These are phyloP conservation scores for Trichoderma koningii DNA, from an alignment of 2,329 filamentous ascomycete genomes.

Conservation along the genomic window DNA sequence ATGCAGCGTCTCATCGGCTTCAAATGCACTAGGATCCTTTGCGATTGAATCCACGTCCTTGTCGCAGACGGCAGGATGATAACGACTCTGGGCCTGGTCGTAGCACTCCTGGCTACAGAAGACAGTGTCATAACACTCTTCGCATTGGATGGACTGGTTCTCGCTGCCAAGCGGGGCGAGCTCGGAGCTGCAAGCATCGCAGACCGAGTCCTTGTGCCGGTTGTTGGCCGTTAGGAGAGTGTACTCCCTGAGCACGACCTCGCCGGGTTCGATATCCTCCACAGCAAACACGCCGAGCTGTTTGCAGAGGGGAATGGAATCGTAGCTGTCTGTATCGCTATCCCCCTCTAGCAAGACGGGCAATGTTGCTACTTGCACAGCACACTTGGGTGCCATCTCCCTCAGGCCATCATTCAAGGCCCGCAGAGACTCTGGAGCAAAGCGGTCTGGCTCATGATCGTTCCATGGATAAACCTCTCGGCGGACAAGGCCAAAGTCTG, in stretches of 20 bases:
- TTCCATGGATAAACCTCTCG: conserved; percentile 73
- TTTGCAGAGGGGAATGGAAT: conserved; percentile 60
- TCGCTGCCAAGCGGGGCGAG: conserved; percentile 62
- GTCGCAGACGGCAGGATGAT: conserved; percentile 67
- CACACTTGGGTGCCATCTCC: conserved; percentile 75
- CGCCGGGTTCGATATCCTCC: conserved; percentile 74
- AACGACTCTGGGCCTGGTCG: conserved; percentile 58
- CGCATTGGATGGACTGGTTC: conserved; percentile 54
- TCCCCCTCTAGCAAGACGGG: conserved; percentile 67
- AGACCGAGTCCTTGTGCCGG: conserved; percentile 80
- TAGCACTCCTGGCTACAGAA: conserved; percentile 65
- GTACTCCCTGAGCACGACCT: conserved; percentile 76
- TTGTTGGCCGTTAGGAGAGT: conserved; percentile 89
- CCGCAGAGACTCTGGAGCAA: conserved; percentile 66
- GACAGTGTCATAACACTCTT: conserved; percentile 65
- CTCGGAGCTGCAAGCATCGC: conserved; percentile 81
- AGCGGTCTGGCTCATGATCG: conserved; percentile 67
- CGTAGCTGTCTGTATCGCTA: conserved; percentile 51
- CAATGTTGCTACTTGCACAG: conserved; percentile 73
- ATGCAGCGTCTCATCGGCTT: conserved; percentile 63
- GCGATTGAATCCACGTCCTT: conserved; percentile 66
- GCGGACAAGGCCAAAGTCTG: conserved; percentile 70
- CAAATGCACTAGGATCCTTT: conserved; percentile 62
- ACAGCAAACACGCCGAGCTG: conserved; percentile 92
- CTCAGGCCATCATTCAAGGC: conserved; percentile 72